Conservation (phyloP, 345 rosid species). For the Eucalyptus regnans region DNA sequence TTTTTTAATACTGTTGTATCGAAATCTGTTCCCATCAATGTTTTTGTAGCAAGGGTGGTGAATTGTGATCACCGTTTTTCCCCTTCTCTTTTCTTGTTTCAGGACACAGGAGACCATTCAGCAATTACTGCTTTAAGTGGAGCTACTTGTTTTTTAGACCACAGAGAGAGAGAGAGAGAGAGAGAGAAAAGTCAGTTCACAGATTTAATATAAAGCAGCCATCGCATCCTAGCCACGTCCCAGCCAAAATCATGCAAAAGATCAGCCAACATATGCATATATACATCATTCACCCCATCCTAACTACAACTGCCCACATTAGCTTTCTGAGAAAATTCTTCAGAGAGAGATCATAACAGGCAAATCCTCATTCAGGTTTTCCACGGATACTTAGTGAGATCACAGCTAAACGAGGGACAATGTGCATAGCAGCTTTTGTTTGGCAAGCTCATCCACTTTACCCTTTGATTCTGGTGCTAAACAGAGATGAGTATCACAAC, state of each 20-base stretch:
- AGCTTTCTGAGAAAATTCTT: background rate
- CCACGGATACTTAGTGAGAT: background rate
- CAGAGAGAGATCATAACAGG: background rate
- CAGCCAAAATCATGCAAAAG: background rate
- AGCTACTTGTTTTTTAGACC: background rate
- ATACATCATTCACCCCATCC: background rate
- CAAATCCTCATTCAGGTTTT: background rate
- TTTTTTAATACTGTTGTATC: background rate
- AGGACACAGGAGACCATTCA: background rate
- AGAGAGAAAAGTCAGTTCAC: background rate
- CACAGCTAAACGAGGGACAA: background rate
- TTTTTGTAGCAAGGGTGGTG: background rate
- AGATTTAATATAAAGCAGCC: background rate
- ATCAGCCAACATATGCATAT: background rate
- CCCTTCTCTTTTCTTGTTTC: background rate
- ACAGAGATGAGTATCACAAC: constrained; percentile 60
- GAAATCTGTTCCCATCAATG: background rate
- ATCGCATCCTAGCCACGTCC: background rate
- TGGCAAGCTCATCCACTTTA: constrained; percentile 60
- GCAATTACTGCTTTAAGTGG: background rate
- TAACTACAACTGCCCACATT: background rate
- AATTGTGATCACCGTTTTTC: background rate
- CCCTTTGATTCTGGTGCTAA: constrained; percentile 47
- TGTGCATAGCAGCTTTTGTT: constrained; percentile 55
- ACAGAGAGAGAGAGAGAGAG: background rate